Conservation (phyloP, 176 grass and related monocot genomes). For the Otatea glauca region DNA sequence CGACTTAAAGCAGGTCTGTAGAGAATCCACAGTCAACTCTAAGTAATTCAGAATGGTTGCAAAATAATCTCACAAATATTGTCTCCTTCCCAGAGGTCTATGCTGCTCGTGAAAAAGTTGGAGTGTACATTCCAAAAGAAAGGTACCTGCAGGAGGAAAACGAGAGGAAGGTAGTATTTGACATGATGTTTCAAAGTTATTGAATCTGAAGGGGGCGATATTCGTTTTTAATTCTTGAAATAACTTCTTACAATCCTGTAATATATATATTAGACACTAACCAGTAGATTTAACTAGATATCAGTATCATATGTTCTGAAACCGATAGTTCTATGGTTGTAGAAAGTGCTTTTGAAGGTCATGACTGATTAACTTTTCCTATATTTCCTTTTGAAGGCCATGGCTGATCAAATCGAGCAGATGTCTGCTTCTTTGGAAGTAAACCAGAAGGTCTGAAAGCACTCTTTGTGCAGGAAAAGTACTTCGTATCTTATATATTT, state of each 20-base stretch:
- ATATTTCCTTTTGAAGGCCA: constrained; percentile 61
- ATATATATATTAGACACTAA: background rate
- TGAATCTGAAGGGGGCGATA: background rate
- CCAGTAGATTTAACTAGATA: background rate
- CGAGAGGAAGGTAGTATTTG: constrained; percentile 82
- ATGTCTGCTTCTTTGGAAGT: constrained; percentile 66
- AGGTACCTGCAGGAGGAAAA: constrained; percentile 87
- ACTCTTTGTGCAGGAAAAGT: background rate
- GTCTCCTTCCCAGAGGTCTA: constrained; percentile 78
- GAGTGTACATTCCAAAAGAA: constrained; percentile 96
- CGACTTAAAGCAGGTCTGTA: constrained; percentile 88
- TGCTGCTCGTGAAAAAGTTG: constrained; percentile 93
- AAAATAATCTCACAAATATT: constrained; percentile 36
- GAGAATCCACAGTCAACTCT: background rate
- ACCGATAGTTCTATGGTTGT: background rate
- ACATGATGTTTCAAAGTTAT: constrained; percentile 7
- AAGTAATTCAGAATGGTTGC: constrained; percentile 31
- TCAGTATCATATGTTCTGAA: background rate
- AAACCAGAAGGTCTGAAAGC: constrained; percentile 66
- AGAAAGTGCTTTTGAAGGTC: background rate
- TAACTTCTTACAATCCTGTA: constrained; percentile 15
- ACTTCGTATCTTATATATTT: background rate
- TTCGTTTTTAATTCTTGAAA: background rate
- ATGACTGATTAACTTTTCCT: constrained; percentile 61
- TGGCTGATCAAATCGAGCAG: constrained; percentile 89